phyloP scores from a whole-genome alignment of 2,329 filamentous ascomycete genomes.

The Fusarium succisae region DNA sequence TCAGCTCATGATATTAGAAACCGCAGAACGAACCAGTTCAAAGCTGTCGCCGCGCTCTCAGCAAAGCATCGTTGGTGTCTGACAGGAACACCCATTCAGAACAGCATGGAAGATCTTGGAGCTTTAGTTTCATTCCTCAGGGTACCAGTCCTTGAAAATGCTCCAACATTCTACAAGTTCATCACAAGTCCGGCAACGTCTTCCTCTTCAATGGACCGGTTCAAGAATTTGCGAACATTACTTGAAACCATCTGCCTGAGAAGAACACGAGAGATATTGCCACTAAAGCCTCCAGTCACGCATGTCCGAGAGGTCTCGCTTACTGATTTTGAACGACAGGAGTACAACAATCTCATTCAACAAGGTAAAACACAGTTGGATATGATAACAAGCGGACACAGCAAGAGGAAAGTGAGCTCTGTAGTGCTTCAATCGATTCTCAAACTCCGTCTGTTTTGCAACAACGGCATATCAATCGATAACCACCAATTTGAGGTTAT shows the following conservation, averaged over 20 bases:
- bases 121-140: background rate
- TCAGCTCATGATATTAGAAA: background rate
- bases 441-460: background rate
- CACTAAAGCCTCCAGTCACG: accelerated
- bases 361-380: background rate
- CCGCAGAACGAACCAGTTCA: background rate
- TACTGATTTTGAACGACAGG: background rate
- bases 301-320: accelerated
- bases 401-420: background rate
- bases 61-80: background rate
- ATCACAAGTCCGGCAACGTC: background rate
- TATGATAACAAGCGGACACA: background rate
- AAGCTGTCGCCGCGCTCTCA: accelerated
- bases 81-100: background rate
- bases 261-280: background rate
- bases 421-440: background rate
- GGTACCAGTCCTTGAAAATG: background rate
- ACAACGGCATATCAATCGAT: background rate
- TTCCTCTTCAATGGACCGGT: background rate
- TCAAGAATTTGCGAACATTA: background rate
- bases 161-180: background rate
- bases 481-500: background rate
- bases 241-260: background rate
- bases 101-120: background rate
- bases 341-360: accelerated